Percentiles rank a stretch among this genome's conserved stretches.
Evolutionary conservation across 768 basidiomycete genomes (phyloP).

Genomic region (Lactarius hengduanensis): DNA sequence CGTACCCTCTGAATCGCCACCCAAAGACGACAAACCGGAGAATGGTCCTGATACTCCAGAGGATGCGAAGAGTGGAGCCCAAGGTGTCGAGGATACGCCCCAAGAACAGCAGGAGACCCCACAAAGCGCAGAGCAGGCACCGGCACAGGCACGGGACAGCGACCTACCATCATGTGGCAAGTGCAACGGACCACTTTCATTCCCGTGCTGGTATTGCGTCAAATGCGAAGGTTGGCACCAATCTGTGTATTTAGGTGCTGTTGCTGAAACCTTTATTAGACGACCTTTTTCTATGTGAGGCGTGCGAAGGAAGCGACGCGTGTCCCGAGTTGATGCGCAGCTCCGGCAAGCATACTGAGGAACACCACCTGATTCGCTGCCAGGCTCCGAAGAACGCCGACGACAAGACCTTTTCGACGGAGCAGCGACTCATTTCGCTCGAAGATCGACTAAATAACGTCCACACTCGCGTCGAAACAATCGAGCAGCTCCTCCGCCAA

Average conservation of each 20-base stretch:
- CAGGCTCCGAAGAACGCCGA: neutral
- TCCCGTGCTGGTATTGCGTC: slow-evolving; percentile 15
- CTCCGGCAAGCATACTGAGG: slow-evolving; percentile 12
- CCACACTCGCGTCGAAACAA: slow-evolving; percentile 8
- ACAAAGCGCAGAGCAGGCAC: neutral
- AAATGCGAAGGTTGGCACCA: slow-evolving; percentile 6
- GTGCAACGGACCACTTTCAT: slow-evolving; percentile 26
- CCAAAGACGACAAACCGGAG: neutral
- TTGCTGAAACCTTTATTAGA: neutral
- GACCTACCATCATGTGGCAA: slow-evolving; percentile 30
- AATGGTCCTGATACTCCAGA: neutral
- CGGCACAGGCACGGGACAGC: slow-evolving; percentile 24
- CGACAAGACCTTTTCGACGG: neutral
- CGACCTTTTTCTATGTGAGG: slow-evolving; percentile 25
- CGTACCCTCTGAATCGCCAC: neutral
- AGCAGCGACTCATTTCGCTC: slow-evolving; percentile 2
- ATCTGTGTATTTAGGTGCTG: neutral
- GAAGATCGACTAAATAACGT: slow-evolving; percentile 6
- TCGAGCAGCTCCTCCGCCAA: slow-evolving; percentile 4
- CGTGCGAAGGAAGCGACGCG: slow-evolving; percentile 22
- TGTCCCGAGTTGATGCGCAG: slow-evolving; percentile 7
- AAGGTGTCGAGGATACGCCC: neutral
- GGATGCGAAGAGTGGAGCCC: neutral
- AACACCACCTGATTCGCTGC: slow-evolving; percentile 22
- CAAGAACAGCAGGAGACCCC: neutral